Percentiles rank a stretch among this genome's conserved stretches.
Conservation (phyloP, 345 rosid species). For the Limnanthes douglasii region DNA sequence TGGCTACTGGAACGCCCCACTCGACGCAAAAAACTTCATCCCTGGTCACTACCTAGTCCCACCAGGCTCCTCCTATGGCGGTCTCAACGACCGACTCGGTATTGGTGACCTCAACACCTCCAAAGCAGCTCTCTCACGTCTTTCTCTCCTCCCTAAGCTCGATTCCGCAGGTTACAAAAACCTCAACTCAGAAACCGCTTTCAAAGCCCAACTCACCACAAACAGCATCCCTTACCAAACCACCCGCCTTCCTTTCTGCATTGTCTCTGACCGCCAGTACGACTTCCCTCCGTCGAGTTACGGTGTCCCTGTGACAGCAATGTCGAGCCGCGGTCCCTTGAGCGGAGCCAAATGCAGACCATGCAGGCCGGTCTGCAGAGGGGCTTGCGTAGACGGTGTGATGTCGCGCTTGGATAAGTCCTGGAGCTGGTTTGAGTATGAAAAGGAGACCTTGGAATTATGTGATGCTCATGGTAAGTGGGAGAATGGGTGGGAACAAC, state of each 20-base stretch:
- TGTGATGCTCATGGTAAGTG: slow-evolving; percentile 61
- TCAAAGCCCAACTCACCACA: slow-evolving; percentile 61
- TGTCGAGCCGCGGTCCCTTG: slow-evolving; percentile 65
- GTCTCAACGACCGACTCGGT: slow-evolving; percentile 88
- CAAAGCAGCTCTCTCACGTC: slow-evolving; percentile 59
- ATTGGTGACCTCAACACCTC: slow-evolving; percentile 57
- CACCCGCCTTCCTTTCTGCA: slow-evolving; percentile 55
- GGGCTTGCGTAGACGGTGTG: slow-evolving; percentile 31
- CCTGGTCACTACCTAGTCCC: slow-evolving; percentile 61
- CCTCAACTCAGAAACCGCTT: slow-evolving; percentile 80
- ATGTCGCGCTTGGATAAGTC: slow-evolving; percentile 36
- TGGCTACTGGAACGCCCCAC: slow-evolving; percentile 66
- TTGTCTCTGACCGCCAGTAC: slow-evolving; percentile 54
- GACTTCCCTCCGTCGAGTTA: slow-evolving; percentile 41
- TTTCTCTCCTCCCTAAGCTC: slow-evolving; percentile 55
- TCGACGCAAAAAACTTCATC: slow-evolving; percentile 39
- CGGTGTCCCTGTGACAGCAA: slow-evolving; percentile 78
- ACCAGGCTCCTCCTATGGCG: slow-evolving; percentile 74
- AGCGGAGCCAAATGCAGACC: slow-evolving; percentile 98
- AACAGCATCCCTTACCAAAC: slow-evolving; percentile 23
- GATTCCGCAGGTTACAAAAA: slow-evolving; percentile 32
- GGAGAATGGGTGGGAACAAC: slow-evolving; percentile 62
- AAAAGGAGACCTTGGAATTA: slow-evolving; percentile 26
- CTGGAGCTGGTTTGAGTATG: slow-evolving; percentile 95
- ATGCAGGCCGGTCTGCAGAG: slow-evolving; percentile 40